These are phyloP conservation scores for Aureobasidium sp. DNA, from an alignment of 2,329 filamentous ascomycete genomes.

Conservation along the genomic window DNA sequence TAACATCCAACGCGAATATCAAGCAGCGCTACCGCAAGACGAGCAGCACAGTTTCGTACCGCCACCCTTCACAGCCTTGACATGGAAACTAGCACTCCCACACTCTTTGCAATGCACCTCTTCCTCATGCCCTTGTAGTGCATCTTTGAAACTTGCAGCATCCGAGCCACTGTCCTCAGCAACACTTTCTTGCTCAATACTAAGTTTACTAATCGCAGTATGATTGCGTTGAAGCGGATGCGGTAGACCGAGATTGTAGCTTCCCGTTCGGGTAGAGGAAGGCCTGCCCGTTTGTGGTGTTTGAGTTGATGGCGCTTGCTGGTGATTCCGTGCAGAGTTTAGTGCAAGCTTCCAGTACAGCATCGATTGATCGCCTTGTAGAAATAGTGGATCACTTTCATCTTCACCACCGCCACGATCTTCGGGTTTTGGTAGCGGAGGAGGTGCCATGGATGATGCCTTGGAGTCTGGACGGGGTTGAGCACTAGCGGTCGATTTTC, in stretches of 20 bases:
- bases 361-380: conserved; percentile 43
- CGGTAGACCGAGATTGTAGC: not conserved
- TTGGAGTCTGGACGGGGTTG: conserved; percentile 11
- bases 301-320: not conserved
- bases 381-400: conserved; percentile 37
- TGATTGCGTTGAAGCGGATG: conserved; percentile 27
- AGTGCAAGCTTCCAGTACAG: conserved; percentile 42
- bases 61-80: conserved; percentile 42
- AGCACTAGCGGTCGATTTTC: not conserved
- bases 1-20: not conserved
- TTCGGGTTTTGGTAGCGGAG: not conserved
- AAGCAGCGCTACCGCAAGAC: conserved; percentile 33
- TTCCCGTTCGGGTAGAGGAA: not conserved
- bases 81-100: conserved; percentile 53
- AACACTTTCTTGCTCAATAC: conserved; percentile 36
- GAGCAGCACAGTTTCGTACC: conserved; percentile 54
- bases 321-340: conserved; percentile 11
- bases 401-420: conserved; percentile 10
- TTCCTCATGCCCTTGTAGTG: conserved; percentile 27
- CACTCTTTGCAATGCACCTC: conserved; percentile 44
- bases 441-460: not conserved
- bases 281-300: not conserved
- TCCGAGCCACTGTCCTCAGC: conserved; percentile 32
- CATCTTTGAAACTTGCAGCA: conserved; percentile 37
- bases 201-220: conserved; percentile 47